Evolutionary conservation across 176 grass and related monocot species (phyloP).

Genomic region (Elaeis guineensis): DNA sequence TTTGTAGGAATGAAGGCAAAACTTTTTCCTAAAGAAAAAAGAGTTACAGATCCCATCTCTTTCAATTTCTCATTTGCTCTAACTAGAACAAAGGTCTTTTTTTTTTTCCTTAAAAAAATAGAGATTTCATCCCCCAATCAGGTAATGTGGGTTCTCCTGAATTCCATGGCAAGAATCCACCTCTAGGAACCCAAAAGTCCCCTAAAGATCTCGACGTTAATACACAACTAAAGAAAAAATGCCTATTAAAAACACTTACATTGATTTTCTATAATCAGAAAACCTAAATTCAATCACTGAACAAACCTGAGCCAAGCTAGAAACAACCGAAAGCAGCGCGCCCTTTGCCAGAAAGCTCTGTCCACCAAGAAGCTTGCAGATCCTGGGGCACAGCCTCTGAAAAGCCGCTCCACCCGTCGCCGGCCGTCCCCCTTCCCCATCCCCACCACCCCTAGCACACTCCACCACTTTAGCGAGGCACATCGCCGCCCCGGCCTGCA

Average conservation of each 20-base stretch:
- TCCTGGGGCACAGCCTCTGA: constrained; percentile 58
- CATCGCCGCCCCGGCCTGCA: constrained; percentile 71
- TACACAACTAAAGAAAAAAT: neutral
- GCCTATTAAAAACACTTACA: neutral
- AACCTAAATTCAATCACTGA: constrained; percentile 4
- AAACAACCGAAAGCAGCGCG: constrained; percentile 55
- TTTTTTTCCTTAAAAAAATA: too few relatives aligned
- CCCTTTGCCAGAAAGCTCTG: constrained; percentile 87
- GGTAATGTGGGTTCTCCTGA: too few relatives aligned
- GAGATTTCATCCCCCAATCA: too few relatives aligned
- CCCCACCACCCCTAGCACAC: constrained; percentile 32
- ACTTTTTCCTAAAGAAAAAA: neutral
- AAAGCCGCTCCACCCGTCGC: constrained; percentile 28
- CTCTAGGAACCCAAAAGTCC: too few relatives aligned
- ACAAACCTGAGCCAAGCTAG: constrained; percentile 69
- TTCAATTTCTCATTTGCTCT: neutral
- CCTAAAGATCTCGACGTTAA: too few relatives aligned
- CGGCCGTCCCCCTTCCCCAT: constrained; percentile 2
- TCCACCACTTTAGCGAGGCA: constrained; percentile 83
- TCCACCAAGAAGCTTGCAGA: constrained; percentile 68
- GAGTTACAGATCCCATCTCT: neutral
- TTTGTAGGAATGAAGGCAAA: neutral
- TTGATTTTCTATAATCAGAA: neutral
- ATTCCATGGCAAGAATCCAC: too few relatives aligned
- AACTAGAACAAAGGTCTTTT: too few relatives aligned